Conservation (phyloP, 148 eudicot genomes). For the Fagopyrum tataricum region DNA sequence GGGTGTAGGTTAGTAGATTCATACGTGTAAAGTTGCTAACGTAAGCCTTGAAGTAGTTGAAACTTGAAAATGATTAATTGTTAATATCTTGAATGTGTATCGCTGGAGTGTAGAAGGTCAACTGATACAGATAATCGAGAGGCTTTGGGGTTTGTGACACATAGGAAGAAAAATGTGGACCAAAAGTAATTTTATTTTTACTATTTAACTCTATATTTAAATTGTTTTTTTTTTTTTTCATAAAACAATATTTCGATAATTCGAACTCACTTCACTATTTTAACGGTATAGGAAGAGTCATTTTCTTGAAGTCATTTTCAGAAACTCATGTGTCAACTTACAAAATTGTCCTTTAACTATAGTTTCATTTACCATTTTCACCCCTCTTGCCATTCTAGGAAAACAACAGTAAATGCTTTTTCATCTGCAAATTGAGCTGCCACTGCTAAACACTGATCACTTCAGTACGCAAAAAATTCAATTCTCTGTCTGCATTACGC, state of each 20-base stretch:
- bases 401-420: conserved; percentile 6
- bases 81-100: background rate
- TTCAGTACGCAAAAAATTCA: background rate
- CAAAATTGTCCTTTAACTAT: background rate
- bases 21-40: conserved; percentile 3
- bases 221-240: too few species aligned
- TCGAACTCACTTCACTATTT: too few species aligned
- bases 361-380: background rate
- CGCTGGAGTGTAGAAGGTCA: background rate
- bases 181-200: background rate
- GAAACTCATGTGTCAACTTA: too few species aligned
- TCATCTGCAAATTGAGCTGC: background rate
- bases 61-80: background rate
- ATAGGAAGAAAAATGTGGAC: background rate
- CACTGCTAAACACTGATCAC: background rate
- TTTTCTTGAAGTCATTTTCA: too few species aligned
- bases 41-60: background rate
- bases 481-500: background rate
- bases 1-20: background rate
- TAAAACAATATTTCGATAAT: too few species aligned
- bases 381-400: background rate
- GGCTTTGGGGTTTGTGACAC: background rate
- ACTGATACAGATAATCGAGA: background rate
- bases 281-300: too few species aligned
- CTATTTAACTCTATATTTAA: background rate